Evolutionary conservation across 257 asterid species (phyloP), one percentile per base, ranked within the genome.

Genomic region (Agastache rugosa): DNA sequence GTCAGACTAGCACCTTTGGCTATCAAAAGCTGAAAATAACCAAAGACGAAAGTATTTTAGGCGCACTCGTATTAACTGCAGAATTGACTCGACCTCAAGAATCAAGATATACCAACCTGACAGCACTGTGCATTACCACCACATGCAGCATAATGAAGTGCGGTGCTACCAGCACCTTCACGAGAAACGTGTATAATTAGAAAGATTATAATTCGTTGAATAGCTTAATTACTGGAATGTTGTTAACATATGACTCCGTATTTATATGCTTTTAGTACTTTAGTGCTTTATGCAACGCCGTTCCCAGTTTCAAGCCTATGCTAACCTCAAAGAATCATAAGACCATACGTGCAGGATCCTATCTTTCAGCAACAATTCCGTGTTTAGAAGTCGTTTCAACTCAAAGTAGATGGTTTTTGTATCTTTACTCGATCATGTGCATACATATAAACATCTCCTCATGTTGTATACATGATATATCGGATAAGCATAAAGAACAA

Each of bases 131-230:
- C 86, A 83, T 86, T 88, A 65, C 96, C 97, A 50, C 97, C 97
- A 74, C 96, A 90, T 53, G 96, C 96, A 69, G 97, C 96, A 75
- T 92, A 92, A 78, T 92, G 97, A 67, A 91, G 95, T 5, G 97
- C 89, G 11, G 93, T 87, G 85, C 97, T 90, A 76, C 97, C 96
- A 41, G 91, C 87, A 75, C 97, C 97, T 91, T 6, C 53, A 81
- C 34, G 64, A 37, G 69, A 63, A 71, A 3, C 8, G 10, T 44
- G 23, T 31, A 27, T 59, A 63, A 37, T 73, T 50, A 64, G 53
- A 45, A 14, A 15, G 44, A 8, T 37, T 37, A 37, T 37, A 37
- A 37, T 37, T 7, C 27, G 15, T 53, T 53, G 11, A 19, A 8
- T 20, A 35, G 14, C 35, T 62, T 47, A 42, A 53, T 34, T 39